Evolutionary conservation across 192 early-diverging fungal species (phyloP).

Genomic region (Coemansia sp.): DNA sequence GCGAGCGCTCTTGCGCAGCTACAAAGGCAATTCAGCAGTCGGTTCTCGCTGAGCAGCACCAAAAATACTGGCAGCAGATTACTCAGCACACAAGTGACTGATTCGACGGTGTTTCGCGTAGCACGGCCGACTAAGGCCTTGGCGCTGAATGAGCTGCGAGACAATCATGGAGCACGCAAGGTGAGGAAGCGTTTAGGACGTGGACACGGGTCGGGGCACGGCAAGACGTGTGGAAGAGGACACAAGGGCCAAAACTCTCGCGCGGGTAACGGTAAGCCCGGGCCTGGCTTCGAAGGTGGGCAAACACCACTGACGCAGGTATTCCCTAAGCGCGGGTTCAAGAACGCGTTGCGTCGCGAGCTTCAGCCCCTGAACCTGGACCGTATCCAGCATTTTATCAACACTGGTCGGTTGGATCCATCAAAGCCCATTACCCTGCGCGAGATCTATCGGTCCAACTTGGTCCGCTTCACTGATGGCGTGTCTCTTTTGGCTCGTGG

Average conservation of each 20-base stretch:
- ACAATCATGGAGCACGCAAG: constrained; percentile 46
- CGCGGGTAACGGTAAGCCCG: constrained; percentile 72
- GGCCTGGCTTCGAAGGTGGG: constrained; percentile 91
- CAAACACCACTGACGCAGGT: constrained; percentile 82
- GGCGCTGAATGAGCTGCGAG: constrained; percentile 40
- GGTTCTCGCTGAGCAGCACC: constrained; percentile 8
- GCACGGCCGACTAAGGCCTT: constrained; percentile 24
- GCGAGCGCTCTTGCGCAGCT: constrained; percentile 20
- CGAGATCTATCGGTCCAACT: constrained; percentile 41
- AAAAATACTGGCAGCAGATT: background rate
- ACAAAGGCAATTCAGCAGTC: constrained; percentile 26
- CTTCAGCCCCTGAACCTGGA: constrained; percentile 82
- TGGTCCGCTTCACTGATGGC: constrained; percentile 72
- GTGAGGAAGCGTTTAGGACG: constrained; percentile 73
- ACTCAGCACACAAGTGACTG: background rate
- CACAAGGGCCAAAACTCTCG: constrained; percentile 91
- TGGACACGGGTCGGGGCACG: constrained; percentile 85
- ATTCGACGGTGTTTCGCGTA: constrained; percentile 11
- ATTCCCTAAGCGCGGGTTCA: constrained; percentile 88
- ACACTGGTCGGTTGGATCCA: constrained; percentile 80
- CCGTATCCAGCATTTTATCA: constrained; percentile 90
- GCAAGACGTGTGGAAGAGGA: constrained; percentile 89
- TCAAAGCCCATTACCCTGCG: constrained; percentile 81
- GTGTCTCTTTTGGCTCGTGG: constrained; percentile 84
- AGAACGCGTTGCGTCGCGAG: constrained; percentile 62